phyloP scores from a whole-genome alignment of 2,329 filamentous ascomycete species.

The Clarireedia sp. region DNA sequence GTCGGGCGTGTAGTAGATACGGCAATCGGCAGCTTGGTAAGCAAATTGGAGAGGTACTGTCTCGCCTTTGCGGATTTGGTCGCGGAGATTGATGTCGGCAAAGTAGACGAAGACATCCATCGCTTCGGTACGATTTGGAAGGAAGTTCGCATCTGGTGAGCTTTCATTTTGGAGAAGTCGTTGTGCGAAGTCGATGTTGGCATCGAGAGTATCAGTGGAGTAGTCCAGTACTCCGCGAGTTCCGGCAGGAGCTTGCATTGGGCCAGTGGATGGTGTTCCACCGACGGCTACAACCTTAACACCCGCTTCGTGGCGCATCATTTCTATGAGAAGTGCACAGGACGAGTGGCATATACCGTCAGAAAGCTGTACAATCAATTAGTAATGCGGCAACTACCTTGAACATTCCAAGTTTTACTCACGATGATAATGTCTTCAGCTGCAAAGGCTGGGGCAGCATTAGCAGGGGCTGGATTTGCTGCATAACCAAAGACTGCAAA shows the following conservation, averaged over 20 bases:
- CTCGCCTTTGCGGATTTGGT: slow-evolving; percentile 29
- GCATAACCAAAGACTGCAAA: slow-evolving; percentile 28
- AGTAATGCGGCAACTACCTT: neutral
- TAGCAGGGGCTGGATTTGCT: slow-evolving; percentile 16
- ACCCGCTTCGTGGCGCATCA: slow-evolving; percentile 43
- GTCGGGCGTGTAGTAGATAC: slow-evolving; percentile 48
- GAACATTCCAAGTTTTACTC: neutral
- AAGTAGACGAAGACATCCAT: slow-evolving; percentile 17
- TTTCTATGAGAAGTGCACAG: slow-evolving; percentile 48
- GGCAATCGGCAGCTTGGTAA: slow-evolving; percentile 53
- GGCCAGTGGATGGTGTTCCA: slow-evolving; percentile 38
- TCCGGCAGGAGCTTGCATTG: slow-evolving; percentile 44
- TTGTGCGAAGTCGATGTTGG: slow-evolving; percentile 21
- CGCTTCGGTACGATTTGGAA: slow-evolving; percentile 18
- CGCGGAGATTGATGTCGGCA: slow-evolving; percentile 36
- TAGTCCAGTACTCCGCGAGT: slow-evolving; percentile 41
- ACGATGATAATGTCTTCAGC: slow-evolving; percentile 34
- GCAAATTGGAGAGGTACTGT: slow-evolving; percentile 47
- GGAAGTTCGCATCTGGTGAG: slow-evolving; percentile 12
- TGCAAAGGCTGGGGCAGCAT: slow-evolving; percentile 28
- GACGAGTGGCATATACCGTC: slow-evolving; percentile 53
- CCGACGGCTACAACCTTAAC: slow-evolving; percentile 48
- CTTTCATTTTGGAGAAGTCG: slow-evolving; percentile 12
- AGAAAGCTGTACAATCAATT: slow-evolving; percentile 34
- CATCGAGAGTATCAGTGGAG: slow-evolving; percentile 19